phyloP scores from a whole-genome alignment of 176 grass and related monocot genomes.

The Triticum turgidum region DNA sequence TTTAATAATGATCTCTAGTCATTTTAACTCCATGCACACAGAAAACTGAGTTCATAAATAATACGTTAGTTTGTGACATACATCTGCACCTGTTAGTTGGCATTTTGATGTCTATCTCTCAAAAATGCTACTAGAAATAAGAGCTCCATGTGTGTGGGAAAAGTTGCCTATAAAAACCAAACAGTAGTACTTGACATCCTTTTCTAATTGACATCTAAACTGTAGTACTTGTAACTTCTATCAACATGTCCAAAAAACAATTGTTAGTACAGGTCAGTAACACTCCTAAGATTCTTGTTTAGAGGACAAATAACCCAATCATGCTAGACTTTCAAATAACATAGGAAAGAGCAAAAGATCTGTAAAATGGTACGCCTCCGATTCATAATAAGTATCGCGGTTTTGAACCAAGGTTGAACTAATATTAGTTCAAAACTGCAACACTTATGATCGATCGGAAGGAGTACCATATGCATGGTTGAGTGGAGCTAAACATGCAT shows the following conservation, averaged over 20 bases:
- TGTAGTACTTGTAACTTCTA: neutral
- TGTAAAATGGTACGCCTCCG: neutral
- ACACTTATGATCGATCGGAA: no score
- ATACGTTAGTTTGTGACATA: neutral
- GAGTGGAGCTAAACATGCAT: neutral
- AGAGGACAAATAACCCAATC: neutral
- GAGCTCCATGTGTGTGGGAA: neutral
- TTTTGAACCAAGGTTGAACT: no score
- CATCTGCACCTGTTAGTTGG: slow-evolving; percentile 2
- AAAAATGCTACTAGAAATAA: neutral
- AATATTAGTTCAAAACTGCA: no score
- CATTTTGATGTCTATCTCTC: neutral
- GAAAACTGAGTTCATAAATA: neutral
- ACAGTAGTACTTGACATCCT: neutral
- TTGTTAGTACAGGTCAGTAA: neutral
- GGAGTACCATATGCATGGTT: neutral
- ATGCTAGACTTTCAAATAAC: neutral
- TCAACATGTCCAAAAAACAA: neutral
- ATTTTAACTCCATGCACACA: neutral
- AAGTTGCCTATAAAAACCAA: neutral
- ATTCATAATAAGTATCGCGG: no score
- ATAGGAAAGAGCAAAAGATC: neutral
- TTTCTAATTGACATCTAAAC: neutral
- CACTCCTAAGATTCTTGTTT: slow-evolving; percentile 1
- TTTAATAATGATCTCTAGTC: neutral